Evolutionary conservation across 2,329 filamentous ascomycete species (phyloP), one percentile per base, ranked within the genome.

Genomic region (Colletotrichum neosansevieriae): DNA sequence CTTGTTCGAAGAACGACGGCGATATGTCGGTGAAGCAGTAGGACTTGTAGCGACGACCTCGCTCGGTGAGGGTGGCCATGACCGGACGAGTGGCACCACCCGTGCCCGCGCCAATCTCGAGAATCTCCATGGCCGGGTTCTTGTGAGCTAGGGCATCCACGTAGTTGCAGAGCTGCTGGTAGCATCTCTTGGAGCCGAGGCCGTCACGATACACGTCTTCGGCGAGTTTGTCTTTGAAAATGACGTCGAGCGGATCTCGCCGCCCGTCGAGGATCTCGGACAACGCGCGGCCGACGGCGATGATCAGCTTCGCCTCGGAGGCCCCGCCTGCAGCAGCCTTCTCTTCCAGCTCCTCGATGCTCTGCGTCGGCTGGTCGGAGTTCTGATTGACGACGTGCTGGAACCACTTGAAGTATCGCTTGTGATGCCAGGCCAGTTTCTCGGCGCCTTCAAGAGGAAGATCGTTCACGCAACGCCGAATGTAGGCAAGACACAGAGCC

Each of bases 21-120:
- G 80, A 81, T 32, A 82, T 79, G 51, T 83, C 80, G 3, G 80
- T 81, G 63, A 76, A 82, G 6, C 74, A 76, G 65, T 81, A 81
- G 1, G 64, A 53, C 15, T 44, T 36, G 51, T 71, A 75, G 13
- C 71, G 66, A 3, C 57, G 32, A 0, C 63, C 54, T 5, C 40
- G 12, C 11, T 38, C 32, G 6, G 63, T 70, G 32, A 73, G 67
- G 4, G 72, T 70, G 38, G 71, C 61, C 12, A 80, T 47, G 50
- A 75, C 62, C 0, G 70, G 60, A 4, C 66, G 58, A 0, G 79
- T 80, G 12, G 77, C 73, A 6, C 74, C 74, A 3, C 78, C 78
- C 1, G 76, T 80, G 3, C 78, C 79, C 5, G 74, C 76, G 11
- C 79, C 79, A 19, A 82, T 75, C 67, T 82, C 80, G 6, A 81